Evolutionary conservation across 1,139 yeast genomes (phyloP).

Genomic region (Kodamaea arcana): DNA sequence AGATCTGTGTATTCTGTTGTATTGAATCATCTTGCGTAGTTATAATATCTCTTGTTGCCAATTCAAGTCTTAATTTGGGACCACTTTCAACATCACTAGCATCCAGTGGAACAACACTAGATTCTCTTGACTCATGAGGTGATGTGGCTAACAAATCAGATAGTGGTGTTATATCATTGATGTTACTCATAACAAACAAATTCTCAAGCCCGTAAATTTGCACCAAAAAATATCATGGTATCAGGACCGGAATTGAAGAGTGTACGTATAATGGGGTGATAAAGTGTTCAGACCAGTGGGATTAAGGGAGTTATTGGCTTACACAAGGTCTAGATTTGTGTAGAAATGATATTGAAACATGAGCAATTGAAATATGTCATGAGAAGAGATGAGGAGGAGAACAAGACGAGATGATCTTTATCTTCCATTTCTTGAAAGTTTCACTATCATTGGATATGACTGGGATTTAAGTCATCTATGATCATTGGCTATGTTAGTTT

Average conservation of each 20-base stretch:
- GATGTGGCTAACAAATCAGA: constrained; percentile 25
- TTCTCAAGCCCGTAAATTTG: not conserved
- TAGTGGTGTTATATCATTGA: constrained; percentile 24
- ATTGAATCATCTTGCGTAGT: not conserved
- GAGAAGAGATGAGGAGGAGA: too few relatives aligned
- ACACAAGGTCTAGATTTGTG: too few relatives aligned
- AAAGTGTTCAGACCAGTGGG: too few relatives aligned
- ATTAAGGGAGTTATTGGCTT: too few relatives aligned
- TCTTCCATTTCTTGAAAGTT: too few relatives aligned
- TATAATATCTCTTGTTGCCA: constrained; percentile 1
- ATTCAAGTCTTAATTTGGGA: constrained; percentile 3
- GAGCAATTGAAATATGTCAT: too few relatives aligned
- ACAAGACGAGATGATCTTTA: too few relatives aligned
- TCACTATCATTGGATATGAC: too few relatives aligned
- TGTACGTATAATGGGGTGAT: constrained; percentile 25
- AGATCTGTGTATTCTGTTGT: not conserved
- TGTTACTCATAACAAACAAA: constrained; percentile 19
- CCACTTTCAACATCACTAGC: constrained; percentile 2
- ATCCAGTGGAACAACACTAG: constrained; percentile 7
- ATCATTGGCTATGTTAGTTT: too few relatives aligned
- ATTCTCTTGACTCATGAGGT: constrained; percentile 13
- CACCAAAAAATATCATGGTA: constrained; percentile 43
- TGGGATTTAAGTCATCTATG: too few relatives aligned
- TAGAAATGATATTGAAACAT: too few relatives aligned
- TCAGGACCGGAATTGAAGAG: constrained; percentile 60